A percentile compares a stretch with the other conserved stretches of the same genome.
These are phyloP conservation scores for Ustilago loliicola DNA, from an alignment of 1,284 basidiomycete genomes.

Conservation along the genomic window DNA sequence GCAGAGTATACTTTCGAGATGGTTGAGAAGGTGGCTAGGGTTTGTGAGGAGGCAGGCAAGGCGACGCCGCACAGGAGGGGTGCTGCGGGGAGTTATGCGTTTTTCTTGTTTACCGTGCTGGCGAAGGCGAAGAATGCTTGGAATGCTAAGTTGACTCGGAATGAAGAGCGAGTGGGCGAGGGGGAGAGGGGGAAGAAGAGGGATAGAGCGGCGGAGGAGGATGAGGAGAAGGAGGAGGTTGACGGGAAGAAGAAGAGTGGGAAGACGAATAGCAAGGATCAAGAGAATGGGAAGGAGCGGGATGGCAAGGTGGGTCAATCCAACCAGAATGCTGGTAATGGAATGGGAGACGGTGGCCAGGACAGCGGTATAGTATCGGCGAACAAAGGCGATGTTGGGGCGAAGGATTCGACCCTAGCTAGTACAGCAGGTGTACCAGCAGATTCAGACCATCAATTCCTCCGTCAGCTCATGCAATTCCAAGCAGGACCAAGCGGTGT, in stretches of 20 bases:
- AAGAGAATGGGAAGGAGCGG: neutral
- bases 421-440: neutral
- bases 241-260: slow-evolving; percentile 18
- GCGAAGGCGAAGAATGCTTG: slow-evolving; percentile 40
- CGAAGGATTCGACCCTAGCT: neutral
- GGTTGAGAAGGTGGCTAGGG: slow-evolving; percentile 48
- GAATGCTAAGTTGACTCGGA: slow-evolving; percentile 27
- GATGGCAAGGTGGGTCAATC: slow-evolving; percentile 5
- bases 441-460: slow-evolving; percentile 32
- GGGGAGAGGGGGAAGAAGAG: slow-evolving; percentile 18
- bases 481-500: slow-evolving; percentile 53
- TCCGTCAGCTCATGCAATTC: slow-evolving; percentile 50
- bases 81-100: slow-evolving; percentile 53
- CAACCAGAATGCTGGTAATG: neutral
- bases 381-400: neutral
- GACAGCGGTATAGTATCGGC: neutral
- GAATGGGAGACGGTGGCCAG: neutral
- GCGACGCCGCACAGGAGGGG: slow-evolving; percentile 48
- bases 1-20: slow-evolving; percentile 54
- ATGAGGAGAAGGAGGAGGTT: neutral
- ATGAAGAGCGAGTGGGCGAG: slow-evolving; percentile 7
- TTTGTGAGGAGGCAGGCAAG: slow-evolving; percentile 51
- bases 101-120: slow-evolving; percentile 49
- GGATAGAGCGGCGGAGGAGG: slow-evolving; percentile 7
- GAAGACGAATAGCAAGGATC: neutral